Evolutionary conservation across 768 basidiomycete species (phyloP), one percentile per base, ranked within the genome.

Genomic region (Termitomyces sp.): DNA sequence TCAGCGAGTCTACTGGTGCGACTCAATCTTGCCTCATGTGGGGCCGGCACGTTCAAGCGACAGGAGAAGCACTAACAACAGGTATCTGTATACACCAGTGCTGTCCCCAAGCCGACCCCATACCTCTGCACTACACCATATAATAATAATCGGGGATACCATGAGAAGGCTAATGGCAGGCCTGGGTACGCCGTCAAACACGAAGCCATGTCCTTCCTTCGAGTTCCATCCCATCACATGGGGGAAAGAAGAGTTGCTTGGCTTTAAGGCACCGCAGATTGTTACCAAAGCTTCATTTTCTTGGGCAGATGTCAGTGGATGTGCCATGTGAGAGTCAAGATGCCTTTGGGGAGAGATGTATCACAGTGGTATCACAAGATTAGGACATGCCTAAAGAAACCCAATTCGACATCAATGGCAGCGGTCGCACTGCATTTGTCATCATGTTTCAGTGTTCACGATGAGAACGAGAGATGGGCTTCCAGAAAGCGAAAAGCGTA

Each of bases 201-300:
- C 10, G 46, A 46, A 20, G n/a, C n/a, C n/a, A n/a, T n/a, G n/a
- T n/a, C 20, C 15, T 47, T 41, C 20, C 20, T 7, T 12, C 39
- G 20, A 54, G 47, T 51, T 50, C 24, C 31, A 37, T 50, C 31
- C 47, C n/a, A 20, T 20, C 31, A 9, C 29, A 29, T 29, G 50
- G 6, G 57, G n/a, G 20, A 48, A 52, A 24, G 42, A n/a, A 18
- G 44, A 33, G 18, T 45, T 39, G 34, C 48, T 51, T 53, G 50
- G 50, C 56, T 46, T 46, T 34, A 36, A 58, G 57, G 57, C 45
- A 58, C 57, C 29, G 31, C 16, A 20, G 33, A 12, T 5, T 16
- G 18, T 16, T 28, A 39, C 22, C 22, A 29, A 42, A 28, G 61
- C 56, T 62, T 62, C 61, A 62, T 55, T 55, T 58, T 55, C 29